Evolutionary conservation across 2,329 filamentous ascomycete species (phyloP), one percentile per base, ranked within the genome.

Genomic region (Fusarium sp.): DNA sequence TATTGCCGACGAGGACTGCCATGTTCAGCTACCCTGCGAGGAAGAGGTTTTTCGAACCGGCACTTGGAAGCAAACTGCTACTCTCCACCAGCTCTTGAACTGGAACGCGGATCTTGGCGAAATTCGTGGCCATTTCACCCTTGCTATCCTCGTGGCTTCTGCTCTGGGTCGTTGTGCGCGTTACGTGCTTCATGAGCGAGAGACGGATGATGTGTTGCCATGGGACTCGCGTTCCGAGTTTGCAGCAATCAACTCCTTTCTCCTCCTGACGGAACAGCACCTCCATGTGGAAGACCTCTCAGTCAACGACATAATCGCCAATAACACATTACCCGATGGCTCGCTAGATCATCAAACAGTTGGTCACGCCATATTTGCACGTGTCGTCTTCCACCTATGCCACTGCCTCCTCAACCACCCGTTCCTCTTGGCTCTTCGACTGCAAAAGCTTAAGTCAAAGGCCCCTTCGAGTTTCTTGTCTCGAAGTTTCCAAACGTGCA

Each of bases 351-450:
- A 60, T 13, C 57, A 66, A 18, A 38, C 35, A 10, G 35, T 61
- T 5, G 67, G 67, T 2, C 70, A 57, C 6, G 27, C 42, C 33
- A 68, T 73, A 9, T 73, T 73, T 40, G 33, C 70, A 10, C 67
- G 60, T 0, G 66, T 56, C 10, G 42, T 73, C 18, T 73, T 70
- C 22, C 64, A 73, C 31, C 52, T 73, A 22, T 70, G 59, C 22
- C 62, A 73, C 52, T 88, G 86, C 66, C 82, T 88, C 0, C 79
- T 88, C 10, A 88, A 88, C 57, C 87, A 88, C 69, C 87, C 87
- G 0, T 82, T 88, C n/a, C 77, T 89, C 5, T 76, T 88, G 3
- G 87, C 86, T 1, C 78, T 88, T 16, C 82, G 85, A n/a, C 31
- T 69, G 5, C 62, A 50, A 20, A 66, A 54, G 20, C 18, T 45